Base-by-base conservation (phyloP, 148 eudicot genomes). In the Spergularia bocconei region DNA sequence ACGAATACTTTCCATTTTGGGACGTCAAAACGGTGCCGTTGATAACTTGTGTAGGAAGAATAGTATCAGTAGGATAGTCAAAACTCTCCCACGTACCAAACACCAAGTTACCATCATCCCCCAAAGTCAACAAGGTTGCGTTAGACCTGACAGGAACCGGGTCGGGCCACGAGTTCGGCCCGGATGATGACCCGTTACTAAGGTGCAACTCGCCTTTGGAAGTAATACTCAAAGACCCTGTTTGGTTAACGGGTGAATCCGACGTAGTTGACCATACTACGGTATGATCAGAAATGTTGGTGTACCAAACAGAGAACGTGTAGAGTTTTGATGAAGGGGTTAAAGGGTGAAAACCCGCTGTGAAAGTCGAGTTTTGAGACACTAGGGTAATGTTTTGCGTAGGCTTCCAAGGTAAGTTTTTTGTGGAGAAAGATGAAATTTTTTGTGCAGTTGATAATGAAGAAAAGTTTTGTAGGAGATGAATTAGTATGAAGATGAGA, bases 251-350 rank as follows among this genome's bases (percentile, higher is more conserved):
- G 7, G 96, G 88, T 47, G 63, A 73, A 10, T 61, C 36, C 25
- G 41, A 70, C 36, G 78, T 83, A 58, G 88, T 85, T 13, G 96
- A 86, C 96, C 96, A 91, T 8, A 89, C 82, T 16, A 77, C 33
- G 54, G 82, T 75, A 16, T 52, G 56, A 21, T 48, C 15, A 7
- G 87, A 61, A 63, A 77, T 55, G 69, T 77, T 82, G 66, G 50
- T 1, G 81, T 84, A 91, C 91, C 91, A 87, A 58, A 89, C 59
- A 11, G 91, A 85, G 86, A 91, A 91, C 64, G 55, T 75, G 83
- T 48, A 87, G 62, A 75, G 83, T 33, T 55, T 69, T 16, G 82
- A 52, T 9, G 87, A 71, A 23, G 53, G 62, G 47, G 79, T 73
- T 48, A 58, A 65, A 7, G 75, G 79, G 17, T 9, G 83, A 65